Percentiles rank a stretch among this genome's conserved stretches.
phyloP scores from a whole-genome alignment of 495 filamentous ascomycete genomes.

The Penicillium parvum region DNA sequence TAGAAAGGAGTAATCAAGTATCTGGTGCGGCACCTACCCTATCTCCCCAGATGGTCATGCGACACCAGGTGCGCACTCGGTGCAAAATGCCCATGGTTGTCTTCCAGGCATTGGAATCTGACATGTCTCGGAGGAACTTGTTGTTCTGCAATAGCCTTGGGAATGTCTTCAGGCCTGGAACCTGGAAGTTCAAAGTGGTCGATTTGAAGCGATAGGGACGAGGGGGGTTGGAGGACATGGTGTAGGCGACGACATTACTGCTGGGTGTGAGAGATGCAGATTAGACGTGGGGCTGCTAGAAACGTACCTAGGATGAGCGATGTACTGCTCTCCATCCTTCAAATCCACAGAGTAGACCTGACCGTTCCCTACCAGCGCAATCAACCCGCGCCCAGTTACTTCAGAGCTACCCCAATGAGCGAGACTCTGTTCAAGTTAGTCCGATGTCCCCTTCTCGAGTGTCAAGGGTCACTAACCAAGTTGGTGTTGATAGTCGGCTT shows the following conservation, averaged over 20 bases:
- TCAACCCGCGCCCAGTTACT: constrained; percentile 79
- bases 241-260: constrained; percentile 87
- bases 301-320: constrained; percentile 71
- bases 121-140: constrained; percentile 67
- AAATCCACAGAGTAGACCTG: constrained; percentile 81
- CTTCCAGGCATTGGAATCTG: constrained; percentile 66
- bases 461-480: constrained; percentile 47
- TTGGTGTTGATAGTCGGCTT: constrained; percentile 68
- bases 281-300: neutral
- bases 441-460: neutral
- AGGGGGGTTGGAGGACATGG: constrained; percentile 66
- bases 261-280: constrained; percentile 16
- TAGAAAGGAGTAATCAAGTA: neutral
- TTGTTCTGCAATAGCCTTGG: constrained; percentile 53
- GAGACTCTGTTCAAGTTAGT: constrained; percentile 58
- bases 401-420: constrained; percentile 88
- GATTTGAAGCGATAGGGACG: constrained; percentile 81
- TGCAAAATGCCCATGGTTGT: constrained; percentile 55
- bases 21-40: constrained; percentile 42
- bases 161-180: constrained; percentile 58
- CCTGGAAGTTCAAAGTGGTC: constrained; percentile 68
- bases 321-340: constrained; percentile 75
- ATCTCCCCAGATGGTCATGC: constrained; percentile 90
- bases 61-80: constrained; percentile 63
- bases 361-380: constrained; percentile 77